These are phyloP conservation scores for Lichtheimia corymbifera DNA, from an alignment of 371 early-diverging fungal species.

Conservation along the genomic window DNA sequence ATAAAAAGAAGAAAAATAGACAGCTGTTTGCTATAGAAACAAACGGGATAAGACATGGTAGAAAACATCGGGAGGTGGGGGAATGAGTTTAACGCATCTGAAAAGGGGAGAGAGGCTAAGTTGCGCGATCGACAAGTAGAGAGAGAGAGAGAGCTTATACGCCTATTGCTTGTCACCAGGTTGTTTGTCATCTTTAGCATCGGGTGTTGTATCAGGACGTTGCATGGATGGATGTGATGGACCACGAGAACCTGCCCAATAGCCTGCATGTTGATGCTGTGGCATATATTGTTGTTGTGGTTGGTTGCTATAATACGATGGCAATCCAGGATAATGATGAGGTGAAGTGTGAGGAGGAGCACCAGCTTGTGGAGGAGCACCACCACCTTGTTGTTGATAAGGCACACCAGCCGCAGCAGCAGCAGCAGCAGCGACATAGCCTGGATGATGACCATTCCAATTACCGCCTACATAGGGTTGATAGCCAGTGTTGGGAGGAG, in stretches of 20 bases:
- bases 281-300: slow-evolving; percentile 33
- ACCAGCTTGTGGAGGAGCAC: slow-evolving; percentile 12
- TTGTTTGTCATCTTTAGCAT: too few species aligned
- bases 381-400: slow-evolving; percentile 9
- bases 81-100: too few species aligned
- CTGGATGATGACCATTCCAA: slow-evolving; percentile 11
- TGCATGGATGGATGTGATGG: background rate
- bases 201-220: too few species aligned
- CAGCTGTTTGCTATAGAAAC: too few species aligned
- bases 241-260: slow-evolving; percentile 23
- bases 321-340: slow-evolving; percentile 31
- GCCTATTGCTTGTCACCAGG: too few species aligned
- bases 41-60: too few species aligned
- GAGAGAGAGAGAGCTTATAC: too few species aligned
- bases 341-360: slow-evolving; percentile 6
- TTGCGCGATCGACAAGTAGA: too few species aligned
- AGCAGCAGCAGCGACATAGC: slow-evolving; percentile 11
- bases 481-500: background rate
- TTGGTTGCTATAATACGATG: slow-evolving; percentile 34
- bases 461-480: slow-evolving; percentile 8
- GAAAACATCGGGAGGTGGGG: too few species aligned
- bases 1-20: too few species aligned
- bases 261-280: slow-evolving; percentile 21
- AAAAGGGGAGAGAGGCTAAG: too few species aligned
- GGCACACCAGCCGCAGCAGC: slow-evolving; percentile 4